Evolutionary conservation across 2,329 filamentous ascomycete species (phyloP), one percentile per base, ranked within the genome.

Genomic region (Alternaria brassicae): DNA sequence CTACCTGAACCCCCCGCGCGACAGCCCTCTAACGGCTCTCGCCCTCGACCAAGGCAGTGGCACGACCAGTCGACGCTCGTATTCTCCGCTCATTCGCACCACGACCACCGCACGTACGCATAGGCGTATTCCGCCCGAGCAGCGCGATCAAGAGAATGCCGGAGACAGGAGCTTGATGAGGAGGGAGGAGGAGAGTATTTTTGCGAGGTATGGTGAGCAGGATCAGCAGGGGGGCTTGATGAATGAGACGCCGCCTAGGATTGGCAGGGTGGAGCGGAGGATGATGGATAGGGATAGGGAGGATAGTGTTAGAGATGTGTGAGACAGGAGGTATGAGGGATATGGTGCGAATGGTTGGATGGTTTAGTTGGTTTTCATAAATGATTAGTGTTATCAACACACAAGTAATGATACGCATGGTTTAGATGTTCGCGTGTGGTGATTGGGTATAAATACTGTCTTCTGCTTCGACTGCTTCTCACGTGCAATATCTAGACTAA

Each of bases 191-290:
- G 60, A 39, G 7, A 61, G 62, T 9, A 61, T 65, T 6, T 54
- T 63, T 7, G 61, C 68, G 50, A 60, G 75, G 32, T 65, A 72
- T 58, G 62, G 62, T 27, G 65, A 62, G n/a, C 61, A 66, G 1
- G 72, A 58, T 27, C 62, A 68, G 42, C 58, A 57, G 39, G 15
- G 25, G 2, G 68, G 67, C n/a, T 58, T 65, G 8, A 73, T 78
- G 70, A 72, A 77, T 60, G 74, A 77, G 58, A 78, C 76, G 39
- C 75, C 76, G 17, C 75, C 76, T 15, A 56, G 73, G n/a, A 55
- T 77, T 40, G 76, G 76, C 1, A 60, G 71, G 50, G 65, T 77
- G 40, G 76, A 78, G 62, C 67, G 73, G 30, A 51, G 63, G 13
- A 62, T 66, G 61, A 15, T 44, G 19, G 53, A 49, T 40, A 40